Evolutionary conservation across 2,329 filamentous ascomycete species (phyloP).

Genomic region (Pseudogymnoascus sp.): DNA sequence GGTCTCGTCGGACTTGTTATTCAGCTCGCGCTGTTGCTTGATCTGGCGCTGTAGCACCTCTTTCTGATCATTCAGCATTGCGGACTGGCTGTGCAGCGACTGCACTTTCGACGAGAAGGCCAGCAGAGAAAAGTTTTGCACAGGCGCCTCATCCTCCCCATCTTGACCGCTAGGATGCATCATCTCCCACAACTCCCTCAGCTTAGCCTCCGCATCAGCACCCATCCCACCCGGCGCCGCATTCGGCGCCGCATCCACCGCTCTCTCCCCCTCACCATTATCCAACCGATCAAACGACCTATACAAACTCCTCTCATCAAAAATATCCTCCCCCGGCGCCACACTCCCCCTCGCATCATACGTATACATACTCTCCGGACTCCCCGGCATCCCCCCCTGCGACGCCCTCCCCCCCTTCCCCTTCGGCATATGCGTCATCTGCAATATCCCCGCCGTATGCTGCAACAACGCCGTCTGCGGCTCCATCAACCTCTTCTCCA

Average conservation of each 20-base stretch:
- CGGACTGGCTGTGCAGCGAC: constrained; percentile 68
- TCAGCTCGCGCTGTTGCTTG: constrained; percentile 88
- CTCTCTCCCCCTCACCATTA: constrained; percentile 25
- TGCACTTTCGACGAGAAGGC: constrained; percentile 74
- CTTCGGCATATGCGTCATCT: constrained; percentile 76
- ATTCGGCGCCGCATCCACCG: background rate
- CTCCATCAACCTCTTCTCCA: constrained; percentile 69
- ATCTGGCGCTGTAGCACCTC: constrained; percentile 83
- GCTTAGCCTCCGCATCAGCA: constrained; percentile 46
- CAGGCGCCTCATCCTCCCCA: constrained; percentile 44
- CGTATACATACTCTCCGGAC: constrained; percentile 67
- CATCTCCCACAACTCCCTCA: constrained; percentile 44
- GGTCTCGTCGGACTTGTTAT: constrained; percentile 72
- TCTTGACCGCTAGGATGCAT: constrained; percentile 42
- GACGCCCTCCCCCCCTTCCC: constrained; percentile 34
- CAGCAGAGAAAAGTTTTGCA: constrained; percentile 59
- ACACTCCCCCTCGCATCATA: constrained; percentile 54
- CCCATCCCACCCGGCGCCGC: constrained; percentile 24
- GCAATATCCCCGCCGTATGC: constrained; percentile 86
- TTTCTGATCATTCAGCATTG: constrained; percentile 76
- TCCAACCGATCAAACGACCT: constrained; percentile 58
- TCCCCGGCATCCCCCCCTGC: constrained; percentile 52
- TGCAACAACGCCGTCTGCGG: constrained; percentile 69
- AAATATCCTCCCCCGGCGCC: constrained; percentile 52
- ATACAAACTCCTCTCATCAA: constrained; percentile 72